Conservation (phyloP, 129 eudicot species). For the Kitagawia praeruptora region DNA sequence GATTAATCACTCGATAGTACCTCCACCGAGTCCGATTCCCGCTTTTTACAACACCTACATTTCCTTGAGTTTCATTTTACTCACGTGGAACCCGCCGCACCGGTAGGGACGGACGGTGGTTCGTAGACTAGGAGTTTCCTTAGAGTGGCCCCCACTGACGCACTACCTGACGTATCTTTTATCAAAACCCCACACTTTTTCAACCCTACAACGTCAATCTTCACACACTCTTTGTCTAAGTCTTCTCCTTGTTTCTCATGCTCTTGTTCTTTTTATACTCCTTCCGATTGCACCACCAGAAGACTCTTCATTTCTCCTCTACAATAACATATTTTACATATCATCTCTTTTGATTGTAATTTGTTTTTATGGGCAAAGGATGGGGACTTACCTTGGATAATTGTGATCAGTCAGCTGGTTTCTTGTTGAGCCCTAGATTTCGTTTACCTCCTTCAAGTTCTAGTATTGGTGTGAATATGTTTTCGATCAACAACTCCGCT, state of each 20-base stretch:
- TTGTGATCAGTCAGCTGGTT: slow-evolving; percentile 23
- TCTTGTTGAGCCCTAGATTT: slow-evolving; percentile 17
- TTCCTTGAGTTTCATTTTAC: slow-evolving; percentile 17
- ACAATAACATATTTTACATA: background rate
- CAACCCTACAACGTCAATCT: slow-evolving; percentile 13
- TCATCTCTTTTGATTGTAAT: background rate
- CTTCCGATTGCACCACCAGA: slow-evolving; percentile 25
- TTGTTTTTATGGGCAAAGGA: slow-evolving; percentile 32
- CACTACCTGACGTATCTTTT: slow-evolving; percentile 47
- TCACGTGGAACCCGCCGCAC: slow-evolving; percentile 72
- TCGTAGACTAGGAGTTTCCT: background rate
- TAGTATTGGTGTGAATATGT: slow-evolving; percentile 19
- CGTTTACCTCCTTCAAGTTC: slow-evolving; percentile 22
- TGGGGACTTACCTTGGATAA: slow-evolving; percentile 42
- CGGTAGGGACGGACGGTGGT: slow-evolving; percentile 33
- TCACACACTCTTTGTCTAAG: slow-evolving; percentile 8
- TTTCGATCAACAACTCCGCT: slow-evolving; percentile 16
- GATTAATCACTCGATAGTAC: no score
- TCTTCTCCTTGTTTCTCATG: background rate
- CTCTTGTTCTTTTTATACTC: slow-evolving; percentile 30
- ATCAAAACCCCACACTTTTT: slow-evolving; percentile 14
- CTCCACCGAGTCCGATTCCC: no score
- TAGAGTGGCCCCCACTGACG: slow-evolving; percentile 38
- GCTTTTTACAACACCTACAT: no score
- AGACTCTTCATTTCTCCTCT: slow-evolving; percentile 36